A percentile compares a stretch with the other conserved stretches of the same genome.
Conservation (phyloP, 2,329 filamentous ascomycete species). For the Byssochlamys sp. region DNA sequence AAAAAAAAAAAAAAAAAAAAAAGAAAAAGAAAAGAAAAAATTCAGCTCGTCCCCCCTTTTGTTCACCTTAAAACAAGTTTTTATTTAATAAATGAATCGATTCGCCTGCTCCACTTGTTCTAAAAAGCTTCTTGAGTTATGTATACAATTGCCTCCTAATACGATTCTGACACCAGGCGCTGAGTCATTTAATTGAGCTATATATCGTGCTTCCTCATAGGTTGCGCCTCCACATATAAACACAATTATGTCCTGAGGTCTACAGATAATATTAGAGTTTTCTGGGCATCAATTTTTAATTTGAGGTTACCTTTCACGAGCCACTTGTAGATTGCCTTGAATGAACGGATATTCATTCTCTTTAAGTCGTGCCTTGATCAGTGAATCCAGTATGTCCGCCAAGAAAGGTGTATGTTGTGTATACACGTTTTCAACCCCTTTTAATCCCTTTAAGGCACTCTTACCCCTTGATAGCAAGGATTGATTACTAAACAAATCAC, state of each 20-base stretch:
- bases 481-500: conserved; percentile 87
- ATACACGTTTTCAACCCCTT: conserved; percentile 97
- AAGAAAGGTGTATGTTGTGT: conserved; percentile 89
- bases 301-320: too few species aligned
- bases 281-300: too few species aligned
- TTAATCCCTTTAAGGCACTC: conserved; percentile 82
- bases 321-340: conserved; percentile 73
- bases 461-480: conserved; percentile 85
- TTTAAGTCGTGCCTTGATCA: conserved; percentile 81
- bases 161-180: conserved; percentile 82
- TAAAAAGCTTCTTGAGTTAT: conserved; percentile 79
- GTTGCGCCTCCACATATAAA: conserved; percentile 91
- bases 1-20: too few species aligned
- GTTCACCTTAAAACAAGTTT: too few species aligned
- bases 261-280: conserved; percentile 83
- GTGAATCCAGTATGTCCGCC: conserved; percentile 79
- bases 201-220: conserved; percentile 92
- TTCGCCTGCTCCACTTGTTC: too few species aligned
- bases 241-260: conserved; percentile 89
- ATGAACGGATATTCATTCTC: conserved; percentile 89
- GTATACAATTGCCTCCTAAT: conserved; percentile 74
- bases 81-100: too few species aligned
- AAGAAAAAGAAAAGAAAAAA: too few species aligned
- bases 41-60: too few species aligned
- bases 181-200: conserved; percentile 86